Percentiles rank a stretch among this genome's conserved stretches.
phyloP scores from a whole-genome alignment of 352 stramenopile genomes.

The Peronospora belbahrii region DNA sequence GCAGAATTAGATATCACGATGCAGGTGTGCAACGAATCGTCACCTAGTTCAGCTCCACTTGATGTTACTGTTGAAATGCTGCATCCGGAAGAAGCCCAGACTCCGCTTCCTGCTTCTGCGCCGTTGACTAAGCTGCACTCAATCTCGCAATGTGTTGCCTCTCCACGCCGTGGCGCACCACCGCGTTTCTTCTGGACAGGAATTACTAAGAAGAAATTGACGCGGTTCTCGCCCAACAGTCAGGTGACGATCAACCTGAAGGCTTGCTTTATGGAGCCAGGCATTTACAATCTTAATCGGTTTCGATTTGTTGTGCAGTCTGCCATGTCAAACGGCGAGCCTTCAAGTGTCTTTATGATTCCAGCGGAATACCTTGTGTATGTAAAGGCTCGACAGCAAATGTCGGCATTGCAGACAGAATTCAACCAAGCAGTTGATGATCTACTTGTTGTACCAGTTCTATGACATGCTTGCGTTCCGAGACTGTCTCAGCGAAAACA shows the following conservation, averaged over 20 bases:
- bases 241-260: slow-evolving; percentile 46
- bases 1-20: slow-evolving; percentile 66
- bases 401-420: slow-evolving; percentile 6
- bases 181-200: slow-evolving; percentile 79
- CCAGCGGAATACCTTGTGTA: slow-evolving; percentile 74
- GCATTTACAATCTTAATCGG: slow-evolving; percentile 80
- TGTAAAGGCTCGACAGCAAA: slow-evolving; percentile 28
- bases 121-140: slow-evolving; percentile 26
- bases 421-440: slow-evolving; percentile 17
- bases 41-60: slow-evolving; percentile 40
- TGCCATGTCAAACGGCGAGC: slow-evolving; percentile 9
- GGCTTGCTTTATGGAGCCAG: slow-evolving; percentile 63
- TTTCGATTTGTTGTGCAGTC: slow-evolving; percentile 58
- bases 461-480: slow-evolving; percentile 4
- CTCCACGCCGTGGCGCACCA: slow-evolving; percentile 17
- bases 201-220: slow-evolving; percentile 62
- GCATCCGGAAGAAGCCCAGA: slow-evolving; percentile 56
- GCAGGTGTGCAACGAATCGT: slow-evolving; percentile 64
- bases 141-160: slow-evolving; percentile 12
- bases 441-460: slow-evolving; percentile 24
- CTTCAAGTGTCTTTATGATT: slow-evolving; percentile 50
- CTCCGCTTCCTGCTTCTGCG: slow-evolving; percentile 11
- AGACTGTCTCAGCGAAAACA: neutral
- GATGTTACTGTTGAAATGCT: slow-evolving; percentile 78
- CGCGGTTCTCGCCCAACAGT: slow-evolving; percentile 39